A percentile compares a stretch with the other conserved stretches of the same genome.
Evolutionary conservation across 192 early-diverging fungal species (phyloP).

Genomic region (Spizellomyces sp.): DNA sequence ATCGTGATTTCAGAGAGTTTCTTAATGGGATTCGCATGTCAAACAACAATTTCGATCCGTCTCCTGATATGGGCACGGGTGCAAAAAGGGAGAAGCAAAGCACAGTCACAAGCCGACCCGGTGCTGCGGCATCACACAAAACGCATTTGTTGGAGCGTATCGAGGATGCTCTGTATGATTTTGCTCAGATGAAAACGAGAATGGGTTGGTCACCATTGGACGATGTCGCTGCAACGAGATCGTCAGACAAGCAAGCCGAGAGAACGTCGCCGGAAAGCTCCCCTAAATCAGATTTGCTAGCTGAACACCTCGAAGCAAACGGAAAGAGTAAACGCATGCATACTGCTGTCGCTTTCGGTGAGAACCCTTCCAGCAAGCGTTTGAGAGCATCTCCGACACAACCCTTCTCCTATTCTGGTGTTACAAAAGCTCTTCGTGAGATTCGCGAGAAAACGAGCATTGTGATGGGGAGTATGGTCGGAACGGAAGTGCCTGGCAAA

Average conservation of each 20-base stretch:
- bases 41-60: not conserved
- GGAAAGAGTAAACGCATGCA: not conserved
- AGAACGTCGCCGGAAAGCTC: not conserved
- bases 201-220: slow-evolving; percentile 6
- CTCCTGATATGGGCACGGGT: not conserved
- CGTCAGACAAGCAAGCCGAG: not conserved
- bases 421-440: no score
- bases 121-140: not conserved
- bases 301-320: not conserved
- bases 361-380: not conserved
- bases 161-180: not conserved
- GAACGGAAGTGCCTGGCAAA: no score
- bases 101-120: not conserved
- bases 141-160: not conserved
- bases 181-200: not conserved
- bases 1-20: not conserved
- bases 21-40: not conserved
- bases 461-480: no score
- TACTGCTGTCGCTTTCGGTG: not conserved
- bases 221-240: not conserved
- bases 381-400: not conserved
- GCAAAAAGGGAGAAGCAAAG: not conserved
- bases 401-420: not conserved
- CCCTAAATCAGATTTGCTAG: not conserved
- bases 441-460: no score